Percentiles rank a stretch among this genome's conserved stretches.
Evolutionary conservation across 164 flowering plant species (phyloP).

Genomic region (Vitis amurensis): DNA sequence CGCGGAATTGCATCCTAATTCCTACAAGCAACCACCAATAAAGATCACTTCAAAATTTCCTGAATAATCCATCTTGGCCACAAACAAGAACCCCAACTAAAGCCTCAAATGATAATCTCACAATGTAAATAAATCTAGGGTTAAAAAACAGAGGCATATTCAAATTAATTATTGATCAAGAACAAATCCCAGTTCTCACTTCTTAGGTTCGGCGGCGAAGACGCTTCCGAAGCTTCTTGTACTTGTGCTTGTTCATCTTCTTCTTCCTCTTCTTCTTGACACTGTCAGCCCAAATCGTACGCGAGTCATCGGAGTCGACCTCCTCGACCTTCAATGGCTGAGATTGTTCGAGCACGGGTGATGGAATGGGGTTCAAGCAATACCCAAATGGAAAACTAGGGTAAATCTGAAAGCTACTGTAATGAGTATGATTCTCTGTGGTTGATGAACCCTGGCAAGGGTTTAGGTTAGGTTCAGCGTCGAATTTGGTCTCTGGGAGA

Average conservation of each 20-base stretch:
- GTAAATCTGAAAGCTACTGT: conserved; percentile 17
- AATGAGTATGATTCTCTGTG: neutral
- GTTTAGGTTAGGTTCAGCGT: neutral
- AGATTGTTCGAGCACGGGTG: conserved; percentile 15
- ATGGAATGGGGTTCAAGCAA: conserved; percentile 23
- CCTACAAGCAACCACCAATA: too few relatives aligned
- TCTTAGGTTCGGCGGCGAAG: conserved; percentile 7
- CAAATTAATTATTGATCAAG: too few relatives aligned
- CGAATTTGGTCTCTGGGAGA: too few relatives aligned
- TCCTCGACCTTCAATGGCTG: conserved; percentile 7
- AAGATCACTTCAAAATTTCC: too few relatives aligned
- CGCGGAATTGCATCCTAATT: too few relatives aligned
- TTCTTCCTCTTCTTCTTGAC: conserved; percentile 60
- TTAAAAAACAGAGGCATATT: too few relatives aligned
- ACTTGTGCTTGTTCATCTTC: conserved; percentile 67
- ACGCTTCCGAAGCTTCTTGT: conserved; percentile 44
- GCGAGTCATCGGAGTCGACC: conserved; percentile 11
- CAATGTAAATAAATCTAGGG: too few relatives aligned
- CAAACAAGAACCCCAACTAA: too few relatives aligned
- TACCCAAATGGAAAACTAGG: conserved; percentile 41
- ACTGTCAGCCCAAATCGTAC: conserved; percentile 42
- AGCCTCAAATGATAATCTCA: too few relatives aligned
- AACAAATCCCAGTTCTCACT: too few relatives aligned
- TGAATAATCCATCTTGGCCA: too few relatives aligned
- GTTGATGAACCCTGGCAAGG: conserved; percentile 8